Conservation (phyloP, 2,329 filamentous ascomycete genomes). For the Metarhizium sp. region DNA sequence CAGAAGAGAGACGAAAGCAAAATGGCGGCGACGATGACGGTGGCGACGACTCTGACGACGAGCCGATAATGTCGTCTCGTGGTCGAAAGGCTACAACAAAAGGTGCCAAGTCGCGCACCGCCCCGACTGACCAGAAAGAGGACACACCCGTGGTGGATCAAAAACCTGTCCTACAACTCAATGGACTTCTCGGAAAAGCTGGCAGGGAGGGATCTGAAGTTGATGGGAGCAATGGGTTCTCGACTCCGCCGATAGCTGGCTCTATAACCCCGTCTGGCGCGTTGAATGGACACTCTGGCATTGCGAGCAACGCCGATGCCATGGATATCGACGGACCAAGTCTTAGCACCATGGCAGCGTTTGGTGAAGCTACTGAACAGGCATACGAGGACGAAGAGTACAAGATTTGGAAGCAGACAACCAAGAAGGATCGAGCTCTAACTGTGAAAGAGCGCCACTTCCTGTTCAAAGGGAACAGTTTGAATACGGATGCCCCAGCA, state of each 20-base stretch:
- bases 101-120: slow-evolving; percentile 67
- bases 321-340: slow-evolving; percentile 82
- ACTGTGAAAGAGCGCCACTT: slow-evolving; percentile 78
- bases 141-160: slow-evolving; percentile 67
- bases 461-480: slow-evolving; percentile 73
- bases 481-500: slow-evolving; percentile 83
- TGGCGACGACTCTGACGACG: slow-evolving; percentile 88
- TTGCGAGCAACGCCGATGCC: slow-evolving; percentile 66
- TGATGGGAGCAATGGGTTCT: slow-evolving; percentile 68
- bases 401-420: slow-evolving; percentile 98
- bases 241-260: slow-evolving; percentile 67
- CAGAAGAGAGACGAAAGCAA: slow-evolving; percentile 74
- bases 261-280: slow-evolving; percentile 64
- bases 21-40: slow-evolving; percentile 76
- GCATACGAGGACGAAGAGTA: slow-evolving; percentile 87
- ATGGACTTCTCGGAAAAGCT: slow-evolving; percentile 49
- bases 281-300: slow-evolving; percentile 55
- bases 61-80: slow-evolving; percentile 95
- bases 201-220: slow-evolving; percentile 68
- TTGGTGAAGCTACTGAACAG: slow-evolving; percentile 62
- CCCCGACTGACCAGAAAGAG: slow-evolving; percentile 64
- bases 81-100: slow-evolving; percentile 76
- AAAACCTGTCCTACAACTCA: slow-evolving; percentile 62
- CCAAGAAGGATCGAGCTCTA: slow-evolving; percentile 85
- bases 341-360: slow-evolving; percentile 54